Base-by-base conservation (phyloP, 257 asterid genomes). In the Anisodus acutangulus region DNA sequence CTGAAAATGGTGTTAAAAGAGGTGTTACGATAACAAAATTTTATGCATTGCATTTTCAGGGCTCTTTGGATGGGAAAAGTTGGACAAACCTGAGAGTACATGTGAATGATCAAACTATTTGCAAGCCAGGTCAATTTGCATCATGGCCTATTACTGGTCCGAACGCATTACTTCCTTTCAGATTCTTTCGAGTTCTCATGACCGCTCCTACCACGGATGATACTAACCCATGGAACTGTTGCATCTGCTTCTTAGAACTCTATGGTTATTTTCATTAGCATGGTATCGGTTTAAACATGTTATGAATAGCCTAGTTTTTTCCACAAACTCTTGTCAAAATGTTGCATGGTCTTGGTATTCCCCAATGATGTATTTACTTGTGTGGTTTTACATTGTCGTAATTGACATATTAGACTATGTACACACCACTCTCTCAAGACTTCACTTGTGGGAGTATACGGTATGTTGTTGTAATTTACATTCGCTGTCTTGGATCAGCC, bases 201-300 rank as follows among this genome's bases (percentile, higher is more conserved):
- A 87, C 90, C 2, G 94, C 89, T 80, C 95, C 98, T 0, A 93
- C 98, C 4, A 88, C 95, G 0, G 99, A 95, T 41, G 81, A 86
- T 49, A 84, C 92, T 26, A 91, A 89, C 86, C 97, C 97, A 0
- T 97, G 99, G 99, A 91, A 90, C 93, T 91, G 92, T 80, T 93
- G 98, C 92, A 92, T 92, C 71, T 95, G 99, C 90, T 93, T 93
- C 93, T 85, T 95, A 86, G 99, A 97, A 92, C 97, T 97, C 62
- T 97, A 97, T 63, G 99, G 99, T 16, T 95, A 90, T 86, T 97
- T 97, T 78, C 98, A 87, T 53, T 97, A 78, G 81, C 45, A 15
- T 4, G 49, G 9, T 4, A 8, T 13, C 3, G 4, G 49, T 78
- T 31, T 78, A 17, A 78, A 78, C 64, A 31, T 78, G 69, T 19